These are phyloP conservation scores for Barbarea vulgaris DNA, from an alignment of 345 rosid genomes.

Conservation along the genomic window DNA sequence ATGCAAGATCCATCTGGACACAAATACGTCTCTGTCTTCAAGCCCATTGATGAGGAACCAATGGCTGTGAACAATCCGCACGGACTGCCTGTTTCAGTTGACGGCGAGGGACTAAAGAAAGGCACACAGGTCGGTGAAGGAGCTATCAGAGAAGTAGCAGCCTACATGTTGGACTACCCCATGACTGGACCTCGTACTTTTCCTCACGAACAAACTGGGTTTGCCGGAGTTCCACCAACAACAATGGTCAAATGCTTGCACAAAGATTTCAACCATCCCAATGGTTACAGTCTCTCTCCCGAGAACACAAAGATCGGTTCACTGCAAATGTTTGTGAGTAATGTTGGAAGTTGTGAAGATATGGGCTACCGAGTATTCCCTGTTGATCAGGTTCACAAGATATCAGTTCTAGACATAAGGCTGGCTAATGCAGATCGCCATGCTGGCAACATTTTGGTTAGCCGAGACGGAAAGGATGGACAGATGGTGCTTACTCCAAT, in stretches of 20 bases:
- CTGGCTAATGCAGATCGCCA: constrained; percentile 96
- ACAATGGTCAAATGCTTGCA: constrained; percentile 79
- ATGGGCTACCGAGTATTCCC: constrained; percentile 79
- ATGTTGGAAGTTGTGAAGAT: constrained; percentile 86
- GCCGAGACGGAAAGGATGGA: constrained; percentile 52
- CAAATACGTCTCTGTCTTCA: constrained; percentile 69
- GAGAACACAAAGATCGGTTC: constrained; percentile 74
- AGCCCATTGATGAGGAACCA: constrained; percentile 92
- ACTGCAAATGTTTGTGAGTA: constrained; percentile 75
- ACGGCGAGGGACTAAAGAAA: constrained; percentile 87
- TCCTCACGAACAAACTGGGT: constrained; percentile 52
- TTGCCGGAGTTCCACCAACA: constrained; percentile 90
- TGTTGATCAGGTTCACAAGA: constrained; percentile 79
- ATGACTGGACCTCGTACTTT: constrained; percentile 43
- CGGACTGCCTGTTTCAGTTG: constrained; percentile 57
- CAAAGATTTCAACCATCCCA: constrained; percentile 67
- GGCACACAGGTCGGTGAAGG: constrained; percentile 86
- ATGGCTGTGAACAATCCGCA: constrained; percentile 81
- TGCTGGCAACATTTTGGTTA: constrained; percentile 82
- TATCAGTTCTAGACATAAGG: constrained; percentile 85
- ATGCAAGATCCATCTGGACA: constrained; percentile 76
- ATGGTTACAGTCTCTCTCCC: constrained; percentile 48
- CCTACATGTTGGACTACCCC: constrained; percentile 81
- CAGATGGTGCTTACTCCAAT: constrained; percentile 66
- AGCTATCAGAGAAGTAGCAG: constrained; percentile 88